Base-by-base conservation (phyloP, 2,329 filamentous ascomycete genomes). In the Parastagonospora avenae region DNA sequence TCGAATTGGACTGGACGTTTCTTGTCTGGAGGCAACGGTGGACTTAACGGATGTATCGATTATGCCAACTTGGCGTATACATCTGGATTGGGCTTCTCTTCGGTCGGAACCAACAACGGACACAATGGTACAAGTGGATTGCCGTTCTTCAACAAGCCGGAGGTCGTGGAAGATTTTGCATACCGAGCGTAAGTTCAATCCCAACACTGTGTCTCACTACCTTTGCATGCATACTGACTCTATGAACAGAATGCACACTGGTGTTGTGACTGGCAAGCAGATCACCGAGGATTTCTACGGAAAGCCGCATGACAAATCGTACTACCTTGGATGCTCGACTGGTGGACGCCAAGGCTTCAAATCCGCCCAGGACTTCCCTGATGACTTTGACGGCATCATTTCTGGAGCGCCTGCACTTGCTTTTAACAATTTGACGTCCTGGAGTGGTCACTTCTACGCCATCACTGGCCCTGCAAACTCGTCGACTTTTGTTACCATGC, bases 151-250 rank as follows among this genome's bases (percentile, higher is more conserved):
- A 69, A 76, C 14, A 77, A 79, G 16, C 63, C 74, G 0, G 77
- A 78, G 14, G 71, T 80, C 8, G 58, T 82, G 1, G 70, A 74
- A 31, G 80, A 82, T 52, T 82, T 80, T 55, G 77, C 76, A 8
- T 80, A 76, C 49, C 71, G 77, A 14, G 74, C 77, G 40, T 66
- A 46, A 57, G 66, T 57, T 27, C 8, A 11, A 29, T 4, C n/a
- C n/a, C n/a, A n/a, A n/a, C n/a, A n/a, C n/a, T n/a, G n/a, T n/a
- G n/a, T n/a, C n/a, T n/a, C n/a, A n/a, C 16, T 8, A 32, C n/a
- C 10, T 2, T 2, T 10, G 6, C 14, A n/a, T 0, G 9, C 19
- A 36, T 7, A 35, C 4, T 8, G 44, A 27, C 0, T 0, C 61
- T 57, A 39, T 52, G 36, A 2, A 12, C 12, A 42, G 75, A 59